These are phyloP conservation scores for Cunninghamia lanceolata DNA, from an alignment of 75 land plant genomes.

Conservation along the genomic window DNA sequence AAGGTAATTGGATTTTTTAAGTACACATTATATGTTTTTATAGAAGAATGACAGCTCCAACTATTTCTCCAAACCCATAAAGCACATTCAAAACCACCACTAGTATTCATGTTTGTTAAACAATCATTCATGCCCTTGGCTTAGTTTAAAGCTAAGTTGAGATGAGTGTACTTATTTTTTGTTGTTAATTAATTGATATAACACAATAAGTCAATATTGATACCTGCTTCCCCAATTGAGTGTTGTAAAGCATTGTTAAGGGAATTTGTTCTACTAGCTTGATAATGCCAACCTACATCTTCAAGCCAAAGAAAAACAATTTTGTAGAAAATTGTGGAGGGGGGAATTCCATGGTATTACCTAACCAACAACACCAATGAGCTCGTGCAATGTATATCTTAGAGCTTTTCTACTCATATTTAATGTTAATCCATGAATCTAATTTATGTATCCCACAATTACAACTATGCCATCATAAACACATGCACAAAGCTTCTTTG, in stretches of 20 bases:
- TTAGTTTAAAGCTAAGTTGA: background rate
- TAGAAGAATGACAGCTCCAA: constrained; percentile 61
- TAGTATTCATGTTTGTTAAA: constrained; percentile 69
- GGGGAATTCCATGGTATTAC: constrained; percentile 90
- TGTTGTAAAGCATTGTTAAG: constrained; percentile 55
- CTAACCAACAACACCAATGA: constrained; percentile 73
- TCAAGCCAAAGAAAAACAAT: constrained; percentile 70
- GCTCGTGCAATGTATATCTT: constrained; percentile 57
- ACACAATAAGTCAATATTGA: background rate
- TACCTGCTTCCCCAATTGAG: constrained; percentile 65
- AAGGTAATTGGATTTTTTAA: too few species aligned
- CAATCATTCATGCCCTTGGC: too few species aligned
- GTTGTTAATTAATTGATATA: constrained; percentile 12
- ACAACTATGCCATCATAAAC: background rate
- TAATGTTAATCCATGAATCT: constrained; percentile 74
- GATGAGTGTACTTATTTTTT: too few species aligned
- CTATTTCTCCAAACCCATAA: constrained; percentile 12
- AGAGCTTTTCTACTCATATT: constrained; percentile 52
- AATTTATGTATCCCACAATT: constrained; percentile 49
- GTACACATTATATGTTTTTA: too few species aligned
- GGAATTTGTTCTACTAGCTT: constrained; percentile 95
- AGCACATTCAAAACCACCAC: constrained; percentile 74
- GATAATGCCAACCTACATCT: constrained; percentile 63
- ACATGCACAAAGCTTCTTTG: background rate
- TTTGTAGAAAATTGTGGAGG: constrained; percentile 52